Evolutionary conservation across 1,284 basidiomycete species (phyloP), one percentile per base, ranked within the genome.

Genomic region (Entoloma clypeatum): DNA sequence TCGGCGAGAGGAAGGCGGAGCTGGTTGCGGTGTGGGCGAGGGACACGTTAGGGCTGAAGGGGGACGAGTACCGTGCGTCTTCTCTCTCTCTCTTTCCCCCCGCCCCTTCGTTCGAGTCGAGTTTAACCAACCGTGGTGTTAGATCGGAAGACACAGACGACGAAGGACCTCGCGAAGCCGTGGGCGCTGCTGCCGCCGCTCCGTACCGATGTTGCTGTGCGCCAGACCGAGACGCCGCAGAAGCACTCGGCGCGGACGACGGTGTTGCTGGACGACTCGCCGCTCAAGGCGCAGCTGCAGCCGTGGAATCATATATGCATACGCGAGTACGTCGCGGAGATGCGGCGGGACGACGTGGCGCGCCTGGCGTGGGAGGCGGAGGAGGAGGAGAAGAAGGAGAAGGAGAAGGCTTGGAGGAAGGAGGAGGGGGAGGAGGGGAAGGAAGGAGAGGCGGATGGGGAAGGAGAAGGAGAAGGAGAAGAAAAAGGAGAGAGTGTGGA

Each of bases 251-350:
- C 81, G 0, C 54, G 65, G n/a, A 82, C 84, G 2, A 91, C 89
- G 0, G 59, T 92, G n/a, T 72, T 92, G 10, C 69, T 93, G 10
- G 90, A 92, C 55, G 90, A 93, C 57, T 89, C 86, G 2, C 72
- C 76, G 7, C 67, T 71, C 26, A 93, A 92, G 58, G 88, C 87
- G 0, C 71, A 66, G n/a, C 63, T 86, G 14, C 90, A 93, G 55
- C 90, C 88, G 0, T 84, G 76, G 65, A 91, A 86, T 53, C 86
- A 90, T 53, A 60, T 89, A 7, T 83, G 80, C 53, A 71, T 90
- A 44, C 67, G 65, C 3, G 87, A 89, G 54, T 90, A 89, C 52
- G 65, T 69, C 7, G 59, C 60, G 2, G 56, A 59, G 4, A 61
- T 63, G 51, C 70, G 81, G 9, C 60, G 59, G 16, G 51, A 49